phyloP scores from a whole-genome alignment of 83 land plant species.

The Picea abies region DNA sequence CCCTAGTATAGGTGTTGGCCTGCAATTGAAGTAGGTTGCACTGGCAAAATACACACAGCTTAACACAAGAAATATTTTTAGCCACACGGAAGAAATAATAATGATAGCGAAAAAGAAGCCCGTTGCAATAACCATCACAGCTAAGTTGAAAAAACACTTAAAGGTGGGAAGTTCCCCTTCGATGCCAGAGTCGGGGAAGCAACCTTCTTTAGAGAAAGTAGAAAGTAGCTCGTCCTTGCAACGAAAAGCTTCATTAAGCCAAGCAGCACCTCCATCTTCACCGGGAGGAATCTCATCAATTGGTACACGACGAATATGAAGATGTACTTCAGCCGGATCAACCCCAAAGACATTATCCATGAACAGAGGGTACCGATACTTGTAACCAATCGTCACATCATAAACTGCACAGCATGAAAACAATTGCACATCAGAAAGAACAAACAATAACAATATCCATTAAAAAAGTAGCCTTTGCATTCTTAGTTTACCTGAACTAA shows the following conservation, averaged over 20 bases:
- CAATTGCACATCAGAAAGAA: background rate
- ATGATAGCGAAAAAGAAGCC: constrained; percentile 3
- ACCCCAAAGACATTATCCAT: constrained; percentile 42
- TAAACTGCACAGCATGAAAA: constrained; percentile 37
- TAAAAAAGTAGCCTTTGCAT: background rate
- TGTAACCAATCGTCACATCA: constrained; percentile 60
- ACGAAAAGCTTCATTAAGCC: constrained; percentile 34
- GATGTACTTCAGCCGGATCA: constrained; percentile 56
- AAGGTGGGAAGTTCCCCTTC: constrained; percentile 24
- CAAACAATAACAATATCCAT: background rate
- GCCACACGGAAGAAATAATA: constrained; percentile 22
- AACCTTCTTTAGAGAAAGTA: constrained; percentile 33
- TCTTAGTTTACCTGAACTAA: background rate
- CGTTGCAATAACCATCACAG: constrained; percentile 16
- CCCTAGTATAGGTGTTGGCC: constrained; percentile 27
- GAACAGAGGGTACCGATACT: constrained; percentile 43
- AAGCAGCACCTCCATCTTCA: constrained; percentile 26
- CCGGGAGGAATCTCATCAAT: constrained; percentile 32
- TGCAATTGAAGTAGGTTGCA: constrained; percentile 32
- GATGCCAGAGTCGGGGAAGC: constrained; percentile 24
- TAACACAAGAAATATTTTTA: constrained; percentile 31
- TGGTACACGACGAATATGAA: constrained; percentile 45
- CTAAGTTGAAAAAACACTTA: constrained; percentile 21
- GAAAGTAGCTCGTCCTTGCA: constrained; percentile 40
- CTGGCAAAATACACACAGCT: constrained; percentile 28